A percentile compares a stretch with the other conserved stretches of the same genome.
phyloP scores from a whole-genome alignment of 2,329 filamentous ascomycete genomes.

The Trichoderma atroviride region DNA sequence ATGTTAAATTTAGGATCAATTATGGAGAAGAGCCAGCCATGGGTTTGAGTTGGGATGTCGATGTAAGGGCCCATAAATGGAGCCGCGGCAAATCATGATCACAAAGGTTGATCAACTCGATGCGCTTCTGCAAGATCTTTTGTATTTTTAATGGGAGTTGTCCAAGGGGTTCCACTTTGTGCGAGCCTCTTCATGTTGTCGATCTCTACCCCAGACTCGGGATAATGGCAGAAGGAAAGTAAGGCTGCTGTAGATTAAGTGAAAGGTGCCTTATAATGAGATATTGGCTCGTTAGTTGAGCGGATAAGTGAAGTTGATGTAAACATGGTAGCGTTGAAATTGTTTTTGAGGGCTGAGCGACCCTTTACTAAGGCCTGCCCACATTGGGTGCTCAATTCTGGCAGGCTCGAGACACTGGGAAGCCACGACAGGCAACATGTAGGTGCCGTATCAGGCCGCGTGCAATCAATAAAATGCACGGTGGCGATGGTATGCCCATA shows the following conservation, averaged over 20 bases:
- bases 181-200: background rate
- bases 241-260: background rate
- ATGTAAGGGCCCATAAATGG: background rate
- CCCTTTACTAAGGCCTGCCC: no score
- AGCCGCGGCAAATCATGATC: background rate
- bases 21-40: background rate
- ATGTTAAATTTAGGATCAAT: background rate
- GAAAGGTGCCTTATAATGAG: background rate
- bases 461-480: no score
- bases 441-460: no score
- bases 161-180: background rate
- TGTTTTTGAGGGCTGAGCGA: background rate
- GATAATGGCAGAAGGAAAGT: background rate
- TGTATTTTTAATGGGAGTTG: background rate
- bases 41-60: background rate
- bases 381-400: no score
- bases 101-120: background rate
- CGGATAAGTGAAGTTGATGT: background rate
- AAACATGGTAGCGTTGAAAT: background rate
- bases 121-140: constrained; percentile 1
- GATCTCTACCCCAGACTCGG: background rate
- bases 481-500: no score
- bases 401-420: no score
- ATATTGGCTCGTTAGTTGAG: background rate
- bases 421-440: no score